Conservation (phyloP, 805 yeast genomes). For the Ogataea salicorniae region DNA sequence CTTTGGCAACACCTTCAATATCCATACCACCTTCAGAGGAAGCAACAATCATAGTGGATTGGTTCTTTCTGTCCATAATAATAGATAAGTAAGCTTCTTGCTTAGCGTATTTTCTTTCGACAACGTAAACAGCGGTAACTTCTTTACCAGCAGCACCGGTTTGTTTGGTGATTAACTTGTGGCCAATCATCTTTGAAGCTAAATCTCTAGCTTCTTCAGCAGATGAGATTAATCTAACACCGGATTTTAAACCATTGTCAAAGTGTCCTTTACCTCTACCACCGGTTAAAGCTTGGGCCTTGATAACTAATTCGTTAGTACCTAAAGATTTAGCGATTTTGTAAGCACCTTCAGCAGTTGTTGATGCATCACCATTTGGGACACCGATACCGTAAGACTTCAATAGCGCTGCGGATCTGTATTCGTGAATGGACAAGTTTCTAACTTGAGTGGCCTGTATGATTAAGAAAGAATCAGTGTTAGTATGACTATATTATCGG, state of each 20-base stretch:
- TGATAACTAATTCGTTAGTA: slow-evolving; percentile 82
- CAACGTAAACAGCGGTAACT: slow-evolving; percentile 94
- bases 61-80: slow-evolving; percentile 88
- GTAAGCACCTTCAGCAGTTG: slow-evolving; percentile 83
- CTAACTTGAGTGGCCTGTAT: slow-evolving; percentile 37
- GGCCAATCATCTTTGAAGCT: slow-evolving; percentile 85
- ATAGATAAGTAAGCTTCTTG: slow-evolving; percentile 96
- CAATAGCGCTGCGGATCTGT: slow-evolving; percentile 85
- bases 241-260: slow-evolving; percentile 93
- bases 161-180: slow-evolving; percentile 95
- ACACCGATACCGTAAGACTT: slow-evolving; percentile 80
- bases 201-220: slow-evolving; percentile 83
- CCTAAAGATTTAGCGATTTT: slow-evolving; percentile 72
- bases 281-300: slow-evolving; percentile 98
- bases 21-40: slow-evolving; percentile 99
- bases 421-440: slow-evolving; percentile 89
- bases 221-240: slow-evolving; percentile 83
- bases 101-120: slow-evolving; percentile 87
- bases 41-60: slow-evolving; percentile 89
- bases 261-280: slow-evolving; percentile 99
- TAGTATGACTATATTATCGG: too few species aligned
- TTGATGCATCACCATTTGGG: slow-evolving; percentile 88
- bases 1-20: slow-evolving; percentile 96
- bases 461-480: not conserved
- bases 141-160: slow-evolving; percentile 96